Conservation (phyloP, 148 eudicot species). For the Nepenthes mirabilis region DNA sequence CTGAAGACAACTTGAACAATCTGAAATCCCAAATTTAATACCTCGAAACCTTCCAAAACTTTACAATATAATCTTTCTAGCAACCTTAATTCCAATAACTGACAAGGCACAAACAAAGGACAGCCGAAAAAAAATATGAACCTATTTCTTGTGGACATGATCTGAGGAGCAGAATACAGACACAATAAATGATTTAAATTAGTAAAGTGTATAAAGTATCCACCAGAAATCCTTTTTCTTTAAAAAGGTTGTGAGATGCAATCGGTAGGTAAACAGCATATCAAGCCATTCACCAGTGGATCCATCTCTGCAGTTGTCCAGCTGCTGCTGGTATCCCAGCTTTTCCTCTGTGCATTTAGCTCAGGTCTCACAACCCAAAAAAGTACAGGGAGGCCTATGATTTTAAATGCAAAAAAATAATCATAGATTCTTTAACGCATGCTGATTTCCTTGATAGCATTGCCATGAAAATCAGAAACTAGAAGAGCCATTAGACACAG, state of each 20-base stretch:
- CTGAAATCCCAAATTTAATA: no score
- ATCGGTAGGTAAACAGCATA: neutral
- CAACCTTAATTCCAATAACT: no score
- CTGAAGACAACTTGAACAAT: no score
- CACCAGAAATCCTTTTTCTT: neutral
- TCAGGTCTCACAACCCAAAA: constrained; percentile 1
- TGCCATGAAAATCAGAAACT: neutral
- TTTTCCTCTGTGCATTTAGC: constrained; percentile 12
- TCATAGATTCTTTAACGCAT: neutral
- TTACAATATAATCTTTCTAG: no score
- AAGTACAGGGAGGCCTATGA: neutral
- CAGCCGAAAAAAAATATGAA: no score
- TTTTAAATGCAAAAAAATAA: neutral
- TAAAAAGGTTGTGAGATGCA: neutral
- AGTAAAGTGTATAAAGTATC: neutral
- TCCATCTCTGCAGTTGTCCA: constrained; percentile 21
- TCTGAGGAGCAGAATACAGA: neutral
- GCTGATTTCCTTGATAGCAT: neutral
- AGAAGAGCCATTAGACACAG: neutral
- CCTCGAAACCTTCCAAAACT: no score
- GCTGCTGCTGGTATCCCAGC: constrained; percentile 13
- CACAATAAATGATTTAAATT: neutral
- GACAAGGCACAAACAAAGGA: no score
- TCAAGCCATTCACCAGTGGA: constrained; percentile 14
- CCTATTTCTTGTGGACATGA: no score